A percentile compares a stretch with the other conserved stretches of the same genome.
Evolutionary conservation across 345 rosid species (phyloP).

Genomic region (Populus alba): DNA sequence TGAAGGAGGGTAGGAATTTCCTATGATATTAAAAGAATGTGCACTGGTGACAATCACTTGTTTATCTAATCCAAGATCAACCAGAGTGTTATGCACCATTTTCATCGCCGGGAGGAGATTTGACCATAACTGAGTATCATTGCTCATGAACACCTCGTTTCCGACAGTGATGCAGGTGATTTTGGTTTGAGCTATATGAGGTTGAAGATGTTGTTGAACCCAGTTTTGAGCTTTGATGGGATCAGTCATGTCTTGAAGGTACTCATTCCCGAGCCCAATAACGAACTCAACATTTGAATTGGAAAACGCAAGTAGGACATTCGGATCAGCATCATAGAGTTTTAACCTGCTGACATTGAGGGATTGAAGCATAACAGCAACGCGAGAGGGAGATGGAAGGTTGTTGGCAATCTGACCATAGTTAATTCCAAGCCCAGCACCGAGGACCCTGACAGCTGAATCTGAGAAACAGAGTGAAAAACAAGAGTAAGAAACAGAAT

Average conservation of each 20-base stretch:
- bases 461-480: conserved; percentile 14
- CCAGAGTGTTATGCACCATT: conserved; percentile 43
- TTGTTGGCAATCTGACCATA: conserved; percentile 88
- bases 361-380: conserved; percentile 52
- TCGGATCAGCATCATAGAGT: conserved; percentile 81
- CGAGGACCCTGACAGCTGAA: conserved; percentile 15
- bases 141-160: conserved; percentile 61
- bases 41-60: conserved; percentile 70
- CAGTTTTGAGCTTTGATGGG: conserved; percentile 59
- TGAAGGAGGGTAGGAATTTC: conserved; percentile 71
- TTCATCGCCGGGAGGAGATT: conserved; percentile 82
- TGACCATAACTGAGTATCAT: conserved; percentile 32
- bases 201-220: conserved; percentile 59
- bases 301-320: conserved; percentile 73
- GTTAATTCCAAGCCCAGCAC: conserved; percentile 71
- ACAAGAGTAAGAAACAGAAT: conserved; percentile 1
- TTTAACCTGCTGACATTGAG: conserved; percentile 67
- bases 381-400: conserved; percentile 74
- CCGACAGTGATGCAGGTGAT: conserved; percentile 74
- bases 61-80: conserved; percentile 57
- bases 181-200: conserved; percentile 53
- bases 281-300: conserved; percentile 67
- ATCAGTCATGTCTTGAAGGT: conserved; percentile 55
- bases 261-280: conserved; percentile 65
- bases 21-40: conserved; percentile 56